Base-by-base conservation (phyloP, 2,329 filamentous ascomycete species). In the Penicillium sp. region DNA sequence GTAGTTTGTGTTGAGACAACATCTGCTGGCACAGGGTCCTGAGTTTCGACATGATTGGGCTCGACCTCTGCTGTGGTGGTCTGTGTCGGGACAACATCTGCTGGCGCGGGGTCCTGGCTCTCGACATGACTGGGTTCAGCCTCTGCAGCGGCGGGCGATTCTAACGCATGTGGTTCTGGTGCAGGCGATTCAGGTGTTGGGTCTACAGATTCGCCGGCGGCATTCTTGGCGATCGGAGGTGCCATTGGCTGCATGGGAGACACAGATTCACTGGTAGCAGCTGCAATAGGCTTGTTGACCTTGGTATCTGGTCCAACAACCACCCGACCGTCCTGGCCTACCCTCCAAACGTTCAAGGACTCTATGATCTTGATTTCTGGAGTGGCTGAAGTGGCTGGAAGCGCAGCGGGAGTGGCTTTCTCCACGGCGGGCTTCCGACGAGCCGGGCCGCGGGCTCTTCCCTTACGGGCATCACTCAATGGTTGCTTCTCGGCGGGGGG, bases 401-500 rank as follows among this genome's bases (percentile, higher is more conserved):
- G 64, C 47, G 57, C 63, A 7, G 63, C 67, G 44, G 24, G 24
- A 8, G 68, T 82, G 10, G 82, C 79, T 29, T 86, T 84, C 22
- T 89, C 85, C 21, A 75, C 77, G 14, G 83, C 83, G 18, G 85
- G 83, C 68, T 85, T 87, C 68, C 92, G 83, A 62, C 92, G 84
- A 63, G 91, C 87, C 14, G 94, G 94, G 10, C 94, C 94, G 61
- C 91, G 87, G 21, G 94, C 94, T 62, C 94, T 84, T 22, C 92
- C 86, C 78, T 97, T 97, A 61, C 94, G 85, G 34, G 92, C 92
- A 79, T 99, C 94, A 21, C 83, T 82, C 24, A 99, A 79, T n/a
- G 92, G 92, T 10, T 83, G 86, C 72, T 91, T 91, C 67, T 92
- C 86, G 55, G 84, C 85, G 56, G 83, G 81, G 31, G 81, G 81